Conservation (phyloP, 2,329 filamentous ascomycete genomes). For the Cyphellophora europaea region DNA sequence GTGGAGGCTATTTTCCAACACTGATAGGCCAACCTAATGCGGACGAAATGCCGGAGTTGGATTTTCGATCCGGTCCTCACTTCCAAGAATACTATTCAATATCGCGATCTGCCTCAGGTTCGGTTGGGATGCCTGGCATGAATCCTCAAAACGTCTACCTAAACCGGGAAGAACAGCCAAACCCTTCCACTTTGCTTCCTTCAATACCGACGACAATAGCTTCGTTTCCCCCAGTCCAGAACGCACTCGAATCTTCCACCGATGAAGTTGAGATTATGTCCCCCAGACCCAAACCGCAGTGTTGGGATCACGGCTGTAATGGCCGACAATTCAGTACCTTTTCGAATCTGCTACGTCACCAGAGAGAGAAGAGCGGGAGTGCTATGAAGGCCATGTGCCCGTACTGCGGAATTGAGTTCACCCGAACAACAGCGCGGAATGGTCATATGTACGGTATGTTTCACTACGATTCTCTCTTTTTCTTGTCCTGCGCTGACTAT, state of each 20-base stretch:
- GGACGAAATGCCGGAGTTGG: neutral
- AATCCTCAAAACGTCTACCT: neutral
- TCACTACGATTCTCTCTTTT: no score
- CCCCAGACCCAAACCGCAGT: conserved; percentile 79
- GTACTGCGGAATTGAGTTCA: conserved; percentile 88
- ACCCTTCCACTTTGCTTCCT: conserved; percentile 5
- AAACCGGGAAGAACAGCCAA: neutral
- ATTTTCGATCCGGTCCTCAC: neutral
- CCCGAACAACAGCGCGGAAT: conserved; percentile 77
- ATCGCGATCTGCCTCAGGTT: neutral
- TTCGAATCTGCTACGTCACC: conserved; percentile 85
- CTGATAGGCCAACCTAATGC: neutral
- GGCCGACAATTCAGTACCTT: conserved; percentile 93
- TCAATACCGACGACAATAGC: conserved; percentile 11
- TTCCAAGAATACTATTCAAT: conserved; percentile 1
- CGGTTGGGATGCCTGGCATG: neutral
- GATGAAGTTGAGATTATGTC: conserved; percentile 15
- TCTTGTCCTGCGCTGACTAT: no score
- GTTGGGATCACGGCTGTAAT: conserved; percentile 96
- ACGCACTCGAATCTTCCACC: conserved; percentile 14
- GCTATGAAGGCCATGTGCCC: conserved; percentile 82
- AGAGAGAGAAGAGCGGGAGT: conserved; percentile 88
- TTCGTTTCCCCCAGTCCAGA: conserved; percentile 10
- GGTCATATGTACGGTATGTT: conserved; percentile 71
- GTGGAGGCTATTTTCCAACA: neutral